A percentile compares a stretch with the other conserved stretches of the same genome.
phyloP scores from a whole-genome alignment of 768 basidiomycete species.

The Lentinula lateritia region DNA sequence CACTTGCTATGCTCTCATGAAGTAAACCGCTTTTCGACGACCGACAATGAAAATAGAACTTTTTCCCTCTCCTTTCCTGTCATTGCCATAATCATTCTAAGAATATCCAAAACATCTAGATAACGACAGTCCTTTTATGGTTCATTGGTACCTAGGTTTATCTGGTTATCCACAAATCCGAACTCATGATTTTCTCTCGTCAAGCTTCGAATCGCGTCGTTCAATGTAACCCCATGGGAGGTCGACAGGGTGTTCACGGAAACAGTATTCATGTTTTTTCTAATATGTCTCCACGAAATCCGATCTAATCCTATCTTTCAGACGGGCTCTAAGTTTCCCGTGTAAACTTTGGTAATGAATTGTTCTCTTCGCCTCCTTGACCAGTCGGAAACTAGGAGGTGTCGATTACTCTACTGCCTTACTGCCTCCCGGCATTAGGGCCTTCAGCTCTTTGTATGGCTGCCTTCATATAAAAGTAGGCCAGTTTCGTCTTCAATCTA shows the following conservation, averaged over 20 bases:
- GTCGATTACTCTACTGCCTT: not conserved
- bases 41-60: not conserved
- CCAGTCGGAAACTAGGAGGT: not conserved
- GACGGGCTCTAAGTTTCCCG: not conserved
- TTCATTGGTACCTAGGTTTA: not conserved
- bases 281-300: not conserved
- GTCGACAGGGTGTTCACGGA: not conserved
- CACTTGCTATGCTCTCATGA: not conserved
- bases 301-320: not conserved
- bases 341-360: not conserved
- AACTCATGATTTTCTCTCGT: not conserved
- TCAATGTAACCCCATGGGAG: not conserved
- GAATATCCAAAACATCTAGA: not conserved
- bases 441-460: not conserved
- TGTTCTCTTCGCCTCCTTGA: not conserved
- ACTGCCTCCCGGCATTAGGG: not conserved
- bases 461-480: not conserved
- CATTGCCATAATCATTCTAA: not conserved
- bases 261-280: not conserved
- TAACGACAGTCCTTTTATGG: not conserved
- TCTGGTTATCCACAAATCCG: not conserved
- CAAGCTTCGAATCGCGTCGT: not conserved
- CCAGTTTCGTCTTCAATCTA: not conserved
- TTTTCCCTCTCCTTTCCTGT: not conserved
- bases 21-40: not conserved